Evolutionary conservation across 176 grass and related monocot species (phyloP).

Genomic region (Urochloa ruziziensis): DNA sequence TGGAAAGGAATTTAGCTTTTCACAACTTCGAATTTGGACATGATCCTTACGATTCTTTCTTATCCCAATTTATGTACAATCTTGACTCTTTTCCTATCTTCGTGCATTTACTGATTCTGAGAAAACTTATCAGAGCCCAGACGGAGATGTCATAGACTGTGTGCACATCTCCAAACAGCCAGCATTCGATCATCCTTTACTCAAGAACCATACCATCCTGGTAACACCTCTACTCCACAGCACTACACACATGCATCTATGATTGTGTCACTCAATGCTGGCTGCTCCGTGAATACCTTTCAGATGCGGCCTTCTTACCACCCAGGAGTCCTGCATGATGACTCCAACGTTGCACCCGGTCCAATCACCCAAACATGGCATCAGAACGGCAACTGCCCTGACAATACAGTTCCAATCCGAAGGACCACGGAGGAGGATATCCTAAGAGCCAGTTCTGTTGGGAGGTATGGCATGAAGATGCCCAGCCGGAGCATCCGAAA

Average conservation of each 20-base stretch:
- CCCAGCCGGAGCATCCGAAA: conserved; percentile 46
- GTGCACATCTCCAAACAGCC: conserved; percentile 69
- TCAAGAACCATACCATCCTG: conserved; percentile 62
- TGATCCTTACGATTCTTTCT: too few relatives aligned
- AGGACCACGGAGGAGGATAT: conserved; percentile 56
- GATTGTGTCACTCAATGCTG: too few relatives aligned
- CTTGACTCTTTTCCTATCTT: neutral
- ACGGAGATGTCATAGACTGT: conserved; percentile 66
- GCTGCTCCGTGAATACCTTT: neutral
- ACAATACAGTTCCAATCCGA: conserved; percentile 55
- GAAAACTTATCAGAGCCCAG: conserved; percentile 46
- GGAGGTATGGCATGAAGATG: conserved; percentile 55
- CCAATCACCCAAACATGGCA: conserved; percentile 57
- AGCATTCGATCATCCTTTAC: conserved; percentile 63
- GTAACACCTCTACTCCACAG: too few relatives aligned
- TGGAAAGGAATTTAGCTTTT: too few relatives aligned
- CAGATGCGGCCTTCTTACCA: conserved; percentile 59
- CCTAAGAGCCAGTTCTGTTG: conserved; percentile 53
- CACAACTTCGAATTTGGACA: neutral
- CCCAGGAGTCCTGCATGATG: conserved; percentile 48
- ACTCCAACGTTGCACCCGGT: conserved; percentile 39
- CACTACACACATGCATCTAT: too few relatives aligned
- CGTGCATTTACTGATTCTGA: conserved; percentile 12
- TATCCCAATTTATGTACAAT: neutral
- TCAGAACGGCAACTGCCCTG: conserved; percentile 51